Conservation (phyloP, 2,329 filamentous ascomycete genomes). For the Metarhizium brunneum region DNA sequence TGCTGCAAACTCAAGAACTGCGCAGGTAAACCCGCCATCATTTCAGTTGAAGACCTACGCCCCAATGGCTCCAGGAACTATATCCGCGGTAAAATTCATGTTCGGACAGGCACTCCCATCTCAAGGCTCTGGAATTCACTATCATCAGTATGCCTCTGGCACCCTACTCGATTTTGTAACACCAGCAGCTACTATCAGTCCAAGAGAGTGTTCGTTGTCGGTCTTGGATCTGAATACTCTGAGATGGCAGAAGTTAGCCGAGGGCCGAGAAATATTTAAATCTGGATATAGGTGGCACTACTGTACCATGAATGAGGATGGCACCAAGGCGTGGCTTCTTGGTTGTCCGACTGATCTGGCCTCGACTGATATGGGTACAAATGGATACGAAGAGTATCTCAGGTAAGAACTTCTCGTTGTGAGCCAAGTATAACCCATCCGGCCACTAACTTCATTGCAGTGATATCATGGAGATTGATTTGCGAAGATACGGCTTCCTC, state of each 20-base stretch:
- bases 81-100: conserved; percentile 83
- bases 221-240: conserved; percentile 79
- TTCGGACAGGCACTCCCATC: conserved; percentile 72
- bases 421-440: neutral
- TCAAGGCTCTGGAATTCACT: conserved; percentile 86
- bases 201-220: conserved; percentile 82
- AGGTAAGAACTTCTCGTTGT: conserved; percentile 30
- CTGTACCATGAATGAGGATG: conserved; percentile 89
- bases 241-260: conserved; percentile 90
- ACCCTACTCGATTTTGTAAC: conserved; percentile 91
- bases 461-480: conserved; percentile 87
- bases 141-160: conserved; percentile 89
- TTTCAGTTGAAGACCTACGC: conserved; percentile 64
- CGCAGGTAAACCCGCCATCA: conserved; percentile 57
- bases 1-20: conserved; percentile 58
- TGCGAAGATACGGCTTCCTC: conserved; percentile 82
- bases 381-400: conserved; percentile 78
- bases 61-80: conserved; percentile 77
- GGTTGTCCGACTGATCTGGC: conserved; percentile 73
- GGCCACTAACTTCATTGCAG: conserved; percentile 24
- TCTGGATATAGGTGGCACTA: conserved; percentile 96
- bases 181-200: conserved; percentile 76
- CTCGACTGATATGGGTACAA: conserved; percentile 55
- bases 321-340: conserved; percentile 94
- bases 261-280: conserved; percentile 89